Evolutionary conservation across 2,329 filamentous ascomycete genomes (phyloP).

Genomic region (Arthrobotrys sinensis): DNA sequence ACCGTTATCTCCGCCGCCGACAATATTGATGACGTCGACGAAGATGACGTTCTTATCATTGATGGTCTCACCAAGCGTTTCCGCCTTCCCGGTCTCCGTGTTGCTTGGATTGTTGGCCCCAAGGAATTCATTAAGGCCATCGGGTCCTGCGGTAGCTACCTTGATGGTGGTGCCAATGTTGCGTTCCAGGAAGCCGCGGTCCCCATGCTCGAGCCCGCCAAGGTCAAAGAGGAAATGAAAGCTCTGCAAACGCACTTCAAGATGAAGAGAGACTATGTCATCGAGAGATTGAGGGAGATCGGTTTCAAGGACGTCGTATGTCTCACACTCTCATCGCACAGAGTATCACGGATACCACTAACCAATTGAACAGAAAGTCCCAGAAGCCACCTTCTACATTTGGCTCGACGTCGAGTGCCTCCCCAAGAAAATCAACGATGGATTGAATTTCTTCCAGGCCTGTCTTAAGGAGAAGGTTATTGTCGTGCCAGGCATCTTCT

Average conservation of each 20-base stretch:
- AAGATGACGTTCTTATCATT: conserved; percentile 87
- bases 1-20: conserved; percentile 88
- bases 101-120: conserved; percentile 94
- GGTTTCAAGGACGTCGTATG: conserved; percentile 81
- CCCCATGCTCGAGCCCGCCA: conserved; percentile 87
- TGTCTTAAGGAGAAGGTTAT: conserved; percentile 95
- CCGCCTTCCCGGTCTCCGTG: conserved; percentile 94
- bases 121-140: conserved; percentile 97
- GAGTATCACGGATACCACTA: background rate
- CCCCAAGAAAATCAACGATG: conserved; percentile 87
- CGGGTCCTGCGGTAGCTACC: conserved; percentile 90
- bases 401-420: conserved; percentile 77
- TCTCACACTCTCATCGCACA: background rate
- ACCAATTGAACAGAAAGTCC: conserved; percentile 73
- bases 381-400: conserved; percentile 94
- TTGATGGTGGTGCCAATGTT: conserved; percentile 93
- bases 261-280: conserved; percentile 92
- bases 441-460: conserved; percentile 96
- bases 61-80: conserved; percentile 98
- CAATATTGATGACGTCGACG: conserved; percentile 76
- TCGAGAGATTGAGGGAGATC: conserved; percentile 83
- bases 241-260: conserved; percentile 91
- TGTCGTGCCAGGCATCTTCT: conserved; percentile 97
- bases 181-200: conserved; percentile 96
- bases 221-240: conserved; percentile 87